Conservation (phyloP, 495 filamentous ascomycete genomes). For the Aspergillus indologenus region DNA sequence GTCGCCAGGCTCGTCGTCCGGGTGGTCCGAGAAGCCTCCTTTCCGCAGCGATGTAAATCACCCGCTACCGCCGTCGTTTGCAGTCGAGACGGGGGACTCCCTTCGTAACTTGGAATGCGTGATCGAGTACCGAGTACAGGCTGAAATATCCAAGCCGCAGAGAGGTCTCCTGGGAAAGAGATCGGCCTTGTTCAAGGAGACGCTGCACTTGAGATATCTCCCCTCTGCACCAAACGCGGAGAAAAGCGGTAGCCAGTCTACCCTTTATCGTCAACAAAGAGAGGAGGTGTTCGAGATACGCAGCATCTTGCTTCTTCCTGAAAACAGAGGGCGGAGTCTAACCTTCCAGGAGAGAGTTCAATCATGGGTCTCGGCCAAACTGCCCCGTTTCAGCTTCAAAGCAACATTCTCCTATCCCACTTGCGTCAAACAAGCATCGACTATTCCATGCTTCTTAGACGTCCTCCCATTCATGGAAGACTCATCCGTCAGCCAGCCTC, state of each 20-base stretch:
- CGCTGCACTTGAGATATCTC: constrained; percentile 7
- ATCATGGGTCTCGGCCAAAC: constrained; percentile 11
- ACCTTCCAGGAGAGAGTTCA: constrained; percentile 9
- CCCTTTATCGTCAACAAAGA: not conserved
- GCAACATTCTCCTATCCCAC: constrained; percentile 11
- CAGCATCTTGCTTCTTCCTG: constrained; percentile 12
- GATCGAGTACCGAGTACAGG: constrained; percentile 16
- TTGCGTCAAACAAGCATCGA: constrained; percentile 4
- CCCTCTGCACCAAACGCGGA: constrained; percentile 6
- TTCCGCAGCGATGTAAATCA: constrained; percentile 16
- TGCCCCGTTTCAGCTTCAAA: constrained; percentile 15
- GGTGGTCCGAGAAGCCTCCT: constrained; percentile 12
- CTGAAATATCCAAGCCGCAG: constrained; percentile 9
- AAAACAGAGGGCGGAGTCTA: constrained; percentile 12
- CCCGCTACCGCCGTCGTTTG: constrained; percentile 13
- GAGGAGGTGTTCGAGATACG: constrained; percentile 13
- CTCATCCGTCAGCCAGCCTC: constrained; percentile 5
- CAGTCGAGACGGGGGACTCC: not conserved
- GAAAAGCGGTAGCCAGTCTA: too few species aligned
- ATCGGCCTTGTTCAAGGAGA: constrained; percentile 4
- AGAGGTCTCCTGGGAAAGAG: constrained; percentile 6
- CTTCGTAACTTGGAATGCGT: constrained; percentile 9
- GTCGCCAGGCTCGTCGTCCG: not conserved
- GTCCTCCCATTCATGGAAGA: constrained; percentile 7
- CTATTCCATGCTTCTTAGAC: constrained; percentile 8